phyloP scores from a whole-genome alignment of 306 rosid genomes.

The Fagus crenata region DNA sequence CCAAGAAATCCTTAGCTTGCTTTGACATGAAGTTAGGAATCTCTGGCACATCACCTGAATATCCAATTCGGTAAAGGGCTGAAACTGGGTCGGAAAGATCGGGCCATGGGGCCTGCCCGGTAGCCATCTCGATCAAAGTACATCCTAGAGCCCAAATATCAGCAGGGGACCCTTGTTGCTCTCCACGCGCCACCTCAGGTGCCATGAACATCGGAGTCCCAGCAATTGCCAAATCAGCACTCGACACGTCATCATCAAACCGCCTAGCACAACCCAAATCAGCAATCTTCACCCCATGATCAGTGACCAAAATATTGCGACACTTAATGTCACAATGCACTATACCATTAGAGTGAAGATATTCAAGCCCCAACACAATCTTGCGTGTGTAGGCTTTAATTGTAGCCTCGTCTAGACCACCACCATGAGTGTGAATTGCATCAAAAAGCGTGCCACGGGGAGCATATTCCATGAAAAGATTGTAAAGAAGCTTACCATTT shows the following conservation, averaged over 20 bases:
- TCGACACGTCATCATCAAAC: not conserved
- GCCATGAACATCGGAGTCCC: constrained; percentile 92
- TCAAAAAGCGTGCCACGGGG: constrained; percentile 61
- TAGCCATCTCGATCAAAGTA: constrained; percentile 73
- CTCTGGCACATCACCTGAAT: constrained; percentile 58
- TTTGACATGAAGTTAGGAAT: constrained; percentile 55
- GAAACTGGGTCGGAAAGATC: constrained; percentile 55
- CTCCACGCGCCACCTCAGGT: constrained; percentile 95
- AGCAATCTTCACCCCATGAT: constrained; percentile 61
- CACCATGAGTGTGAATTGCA: constrained; percentile 35
- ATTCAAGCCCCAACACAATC: constrained; percentile 55
- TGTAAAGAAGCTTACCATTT: constrained; percentile 51
- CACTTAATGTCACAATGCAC: constrained; percentile 92
- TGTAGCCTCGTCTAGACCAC: constrained; percentile 44
- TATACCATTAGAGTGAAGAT: constrained; percentile 64
- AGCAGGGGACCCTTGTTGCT: constrained; percentile 68
- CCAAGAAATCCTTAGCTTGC: constrained; percentile 70
- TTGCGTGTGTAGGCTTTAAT: constrained; percentile 47
- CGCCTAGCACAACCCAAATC: constrained; percentile 80
- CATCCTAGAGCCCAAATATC: constrained; percentile 97
- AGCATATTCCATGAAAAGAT: constrained; percentile 74
- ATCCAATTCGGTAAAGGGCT: constrained; percentile 58
- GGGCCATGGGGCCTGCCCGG: constrained; percentile 65
- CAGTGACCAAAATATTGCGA: constrained; percentile 59
- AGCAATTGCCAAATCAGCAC: constrained; percentile 24